A percentile compares a stretch with the other conserved stretches of the same genome.
Evolutionary conservation across 352 stramenopile species (phyloP).

Genomic region (Phytophthora tubulina): DNA sequence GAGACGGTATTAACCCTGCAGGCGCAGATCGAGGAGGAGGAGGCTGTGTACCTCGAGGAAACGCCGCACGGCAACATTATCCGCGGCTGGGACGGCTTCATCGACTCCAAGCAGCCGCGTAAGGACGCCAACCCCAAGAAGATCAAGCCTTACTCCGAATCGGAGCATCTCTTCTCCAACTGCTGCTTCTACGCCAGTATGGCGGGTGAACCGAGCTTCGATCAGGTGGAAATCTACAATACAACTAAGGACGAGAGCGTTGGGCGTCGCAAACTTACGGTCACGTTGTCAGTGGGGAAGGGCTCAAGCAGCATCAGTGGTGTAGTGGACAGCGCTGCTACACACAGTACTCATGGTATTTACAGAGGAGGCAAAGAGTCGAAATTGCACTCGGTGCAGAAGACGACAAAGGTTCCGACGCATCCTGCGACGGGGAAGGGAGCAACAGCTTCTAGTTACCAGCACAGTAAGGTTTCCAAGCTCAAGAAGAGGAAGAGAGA

Average conservation of each 20-base stretch:
- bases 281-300: constrained; percentile 54
- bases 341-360: constrained; percentile 7
- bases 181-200: constrained; percentile 75
- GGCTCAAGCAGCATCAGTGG: constrained; percentile 16
- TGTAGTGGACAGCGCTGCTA: constrained; percentile 19
- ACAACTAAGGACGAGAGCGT: constrained; percentile 43
- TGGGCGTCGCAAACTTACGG: constrained; percentile 55
- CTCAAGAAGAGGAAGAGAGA: constrained; percentile 70
- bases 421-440: constrained; percentile 34
- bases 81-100: constrained; percentile 88
- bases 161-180: constrained; percentile 83
- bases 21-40: constrained; percentile 82
- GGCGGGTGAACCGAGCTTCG: constrained; percentile 57
- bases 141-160: constrained; percentile 77
- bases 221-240: constrained; percentile 64
- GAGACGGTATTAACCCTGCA: constrained; percentile 78
- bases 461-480: constrained; percentile 51
- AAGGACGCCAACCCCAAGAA: constrained; percentile 87
- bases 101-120: constrained; percentile 80
- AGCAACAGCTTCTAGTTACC: constrained; percentile 29
- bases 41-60: constrained; percentile 83
- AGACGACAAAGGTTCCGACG: constrained; percentile 28
- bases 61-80: constrained; percentile 90
- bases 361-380: constrained; percentile 39
- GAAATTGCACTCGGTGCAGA: constrained; percentile 40